Conservation (phyloP, 2,329 filamentous ascomycete species). For the Penicillium paneum region DNA sequence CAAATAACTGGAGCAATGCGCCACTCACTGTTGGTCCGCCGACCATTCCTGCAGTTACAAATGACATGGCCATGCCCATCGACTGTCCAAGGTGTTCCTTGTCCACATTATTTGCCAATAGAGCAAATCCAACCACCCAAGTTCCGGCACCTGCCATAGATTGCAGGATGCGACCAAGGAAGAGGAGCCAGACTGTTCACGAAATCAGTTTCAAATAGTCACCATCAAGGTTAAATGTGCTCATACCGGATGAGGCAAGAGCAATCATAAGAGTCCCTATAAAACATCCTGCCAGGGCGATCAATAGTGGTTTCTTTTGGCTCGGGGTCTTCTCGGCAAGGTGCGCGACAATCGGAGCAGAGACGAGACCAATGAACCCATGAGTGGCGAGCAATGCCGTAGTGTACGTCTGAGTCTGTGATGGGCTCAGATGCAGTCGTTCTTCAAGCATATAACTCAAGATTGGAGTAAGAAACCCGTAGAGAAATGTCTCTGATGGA, state of each 20-base stretch:
- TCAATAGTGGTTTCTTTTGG: constrained; percentile 24
- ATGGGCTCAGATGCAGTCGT: constrained; percentile 18
- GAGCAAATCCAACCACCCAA: constrained; percentile 35
- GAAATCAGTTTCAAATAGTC: not conserved
- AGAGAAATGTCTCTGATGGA: constrained; percentile 23
- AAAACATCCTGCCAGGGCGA: constrained; percentile 25
- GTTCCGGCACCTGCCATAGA: constrained; percentile 26
- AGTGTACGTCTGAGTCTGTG: constrained; percentile 15
- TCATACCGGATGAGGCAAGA: constrained; percentile 17
- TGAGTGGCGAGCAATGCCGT: constrained; percentile 18
- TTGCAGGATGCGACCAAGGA: constrained; percentile 31
- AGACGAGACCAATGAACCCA: constrained; percentile 15
- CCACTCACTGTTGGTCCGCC: constrained; percentile 31
- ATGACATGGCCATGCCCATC: constrained; percentile 23
- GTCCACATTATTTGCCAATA: constrained; percentile 28
- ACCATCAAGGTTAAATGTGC: not conserved
- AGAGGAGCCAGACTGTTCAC: constrained; percentile 20
- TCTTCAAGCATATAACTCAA: constrained; percentile 22
- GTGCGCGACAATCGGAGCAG: constrained; percentile 12
- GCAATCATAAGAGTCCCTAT: constrained; percentile 28
- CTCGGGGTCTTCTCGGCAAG: constrained; percentile 27
- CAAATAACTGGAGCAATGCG: constrained; percentile 25
- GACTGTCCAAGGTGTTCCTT: constrained; percentile 27
- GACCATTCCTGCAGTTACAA: constrained; percentile 28
- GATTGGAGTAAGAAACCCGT: constrained; percentile 26